Percentiles rank a stretch among this genome's conserved stretches.
Conservation (phyloP, 139 green algal species). For the Coelastrella sp. region DNA sequence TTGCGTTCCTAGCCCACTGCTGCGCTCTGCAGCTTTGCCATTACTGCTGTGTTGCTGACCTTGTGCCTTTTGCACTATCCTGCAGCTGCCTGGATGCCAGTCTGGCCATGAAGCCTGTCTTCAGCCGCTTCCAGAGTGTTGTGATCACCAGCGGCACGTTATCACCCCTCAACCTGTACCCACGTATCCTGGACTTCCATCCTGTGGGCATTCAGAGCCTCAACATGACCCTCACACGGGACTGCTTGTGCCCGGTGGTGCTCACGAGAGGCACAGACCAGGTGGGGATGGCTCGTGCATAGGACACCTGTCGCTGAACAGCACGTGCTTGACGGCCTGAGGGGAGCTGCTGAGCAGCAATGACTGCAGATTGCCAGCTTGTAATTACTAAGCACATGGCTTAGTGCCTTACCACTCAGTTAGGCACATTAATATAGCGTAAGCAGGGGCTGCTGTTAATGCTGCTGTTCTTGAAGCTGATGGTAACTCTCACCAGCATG, state of each 20-base stretch:
- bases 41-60: neutral
- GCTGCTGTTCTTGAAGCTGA: neutral
- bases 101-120: slow-evolving; percentile 96
- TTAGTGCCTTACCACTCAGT: no score
- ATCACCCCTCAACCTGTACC: slow-evolving; percentile 97
- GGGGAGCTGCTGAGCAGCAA: no score
- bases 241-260: slow-evolving; percentile 98
- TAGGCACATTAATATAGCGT: no score
- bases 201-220: slow-evolving; percentile 90
- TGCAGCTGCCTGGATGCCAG: slow-evolving; percentile 94
- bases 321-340: neutral
- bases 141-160: slow-evolving; percentile 99
- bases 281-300: slow-evolving; percentile 49
- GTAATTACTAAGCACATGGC: no score
- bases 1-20: neutral
- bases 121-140: slow-evolving; percentile 95
- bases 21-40: neutral
- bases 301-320: no score
- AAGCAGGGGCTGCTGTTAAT: no score
- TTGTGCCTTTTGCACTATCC: neutral
- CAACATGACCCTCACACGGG: slow-evolving; percentile 95
- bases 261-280: slow-evolving; percentile 94
- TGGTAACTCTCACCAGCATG: neutral
- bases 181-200: slow-evolving; percentile 96
- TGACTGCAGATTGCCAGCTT: no score